Evolutionary conservation across 106 monocot genomes (phyloP), one percentile per base, ranked within the genome.

Genomic region (Gastrodia elata): DNA sequence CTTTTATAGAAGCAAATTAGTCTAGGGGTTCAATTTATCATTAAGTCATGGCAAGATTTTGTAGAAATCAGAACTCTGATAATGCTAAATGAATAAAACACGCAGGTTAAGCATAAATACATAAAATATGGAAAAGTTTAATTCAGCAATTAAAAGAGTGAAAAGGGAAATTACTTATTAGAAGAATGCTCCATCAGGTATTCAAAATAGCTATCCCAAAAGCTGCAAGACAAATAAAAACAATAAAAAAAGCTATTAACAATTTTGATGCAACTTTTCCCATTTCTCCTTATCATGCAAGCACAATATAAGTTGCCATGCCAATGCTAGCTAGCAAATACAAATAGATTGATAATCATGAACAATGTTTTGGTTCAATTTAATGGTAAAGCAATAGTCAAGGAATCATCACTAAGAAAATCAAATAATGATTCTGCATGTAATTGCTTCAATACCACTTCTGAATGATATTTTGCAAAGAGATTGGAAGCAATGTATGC

Each of bases 121-220:
- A 39, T 14, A 18, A 27, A 38, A 43, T 39, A 61, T 11, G 30
- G 15, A 41, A 20, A 70, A 5, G 11, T 70, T 25, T 39, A 64
- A 65, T 64, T 61, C 11, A 64, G 9, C 18, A 68, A 67, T 67
- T 6, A 20, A 11, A 14, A 16, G n/a, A n/a, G 28, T 37, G 18
- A 56, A 20, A 48, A 32, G 52, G n/a, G 48, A 57, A 65, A 78
- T 30, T 91, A 98, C 98, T 98, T 98, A 82, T 85, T 93, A 71
- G 91, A 82, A 73, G 88, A 81, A 71, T 72, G 78, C 61, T 98
- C 93, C 88, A 98, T 98, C 57, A 91, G 74, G 74, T 88, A 84
- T 71, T 98, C 93, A 80, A 98, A 98, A 68, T 93, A 98, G 74
- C 77, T 83, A 82, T 98, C 98, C 98, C 98, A 98, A 70, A 98